Percentiles rank a stretch among this genome's conserved stretches.
These are phyloP conservation scores for Boletales sp. DNA, from an alignment of 768 basidiomycete species.

Conservation along the genomic window DNA sequence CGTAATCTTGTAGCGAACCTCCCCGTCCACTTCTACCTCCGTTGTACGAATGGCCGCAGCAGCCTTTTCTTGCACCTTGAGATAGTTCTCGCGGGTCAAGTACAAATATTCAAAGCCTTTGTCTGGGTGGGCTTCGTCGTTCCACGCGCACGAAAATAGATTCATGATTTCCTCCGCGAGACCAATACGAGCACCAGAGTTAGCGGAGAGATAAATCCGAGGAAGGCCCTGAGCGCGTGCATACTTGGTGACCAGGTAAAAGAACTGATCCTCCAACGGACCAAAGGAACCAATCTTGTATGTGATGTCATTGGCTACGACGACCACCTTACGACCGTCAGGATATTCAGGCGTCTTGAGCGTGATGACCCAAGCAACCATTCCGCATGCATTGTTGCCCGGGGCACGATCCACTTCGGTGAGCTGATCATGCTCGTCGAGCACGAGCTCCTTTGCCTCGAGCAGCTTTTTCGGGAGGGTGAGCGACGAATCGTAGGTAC, in stretches of 20 bases:
- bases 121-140: slow-evolving; percentile 74
- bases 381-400: slow-evolving; percentile 93
- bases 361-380: slow-evolving; percentile 98
- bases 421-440: slow-evolving; percentile 91
- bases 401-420: slow-evolving; percentile 88
- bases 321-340: slow-evolving; percentile 79
- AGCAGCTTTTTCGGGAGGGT: slow-evolving; percentile 74
- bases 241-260: slow-evolving; percentile 91
- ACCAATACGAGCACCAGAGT: slow-evolving; percentile 97
- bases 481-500: slow-evolving; percentile 59
- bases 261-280: slow-evolving; percentile 93
- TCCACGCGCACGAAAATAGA: slow-evolving; percentile 92
- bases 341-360: slow-evolving; percentile 91
- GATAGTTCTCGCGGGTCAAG: slow-evolving; percentile 86
- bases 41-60: slow-evolving; percentile 71
- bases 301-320: slow-evolving; percentile 97
- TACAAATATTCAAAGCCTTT: slow-evolving; percentile 97
- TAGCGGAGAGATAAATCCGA: slow-evolving; percentile 96
- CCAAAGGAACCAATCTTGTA: slow-evolving; percentile 99
- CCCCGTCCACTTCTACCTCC: slow-evolving; percentile 83
- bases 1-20: slow-evolving; percentile 89
- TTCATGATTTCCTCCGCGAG: slow-evolving; percentile 88
- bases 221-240: slow-evolving; percentile 87
- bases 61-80: slow-evolving; percentile 87
- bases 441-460: slow-evolving; percentile 84